Evolutionary conservation across 768 basidiomycete species (phyloP).

Genomic region (Russula foetens): DNA sequence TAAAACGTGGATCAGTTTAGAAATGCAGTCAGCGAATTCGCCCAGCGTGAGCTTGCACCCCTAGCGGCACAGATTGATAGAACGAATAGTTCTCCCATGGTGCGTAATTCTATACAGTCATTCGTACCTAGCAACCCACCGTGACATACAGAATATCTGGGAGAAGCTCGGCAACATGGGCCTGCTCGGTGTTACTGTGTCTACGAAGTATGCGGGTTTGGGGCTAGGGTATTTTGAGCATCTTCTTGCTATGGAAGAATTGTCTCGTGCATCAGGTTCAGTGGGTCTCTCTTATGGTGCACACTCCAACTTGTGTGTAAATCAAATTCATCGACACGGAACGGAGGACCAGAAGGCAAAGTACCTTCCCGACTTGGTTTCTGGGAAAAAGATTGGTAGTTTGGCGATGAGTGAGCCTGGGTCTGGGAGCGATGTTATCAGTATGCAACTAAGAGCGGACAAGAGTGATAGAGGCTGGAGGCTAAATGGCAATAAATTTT

Average conservation of each 20-base stretch:
- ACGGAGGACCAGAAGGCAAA: conserved; percentile 76
- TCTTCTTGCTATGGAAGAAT: conserved; percentile 89
- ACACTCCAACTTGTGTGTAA: conserved; percentile 80
- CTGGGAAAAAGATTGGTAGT: conserved; percentile 78
- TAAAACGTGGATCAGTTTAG: conserved; percentile 50
- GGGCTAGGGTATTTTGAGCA: conserved; percentile 81
- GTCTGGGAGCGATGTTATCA: conserved; percentile 91
- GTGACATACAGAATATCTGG: conserved; percentile 62
- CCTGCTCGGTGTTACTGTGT: conserved; percentile 79
- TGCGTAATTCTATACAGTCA: conserved; percentile 29
- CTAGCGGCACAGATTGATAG: conserved; percentile 81
- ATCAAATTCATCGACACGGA: conserved; percentile 72
- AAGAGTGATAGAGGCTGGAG: conserved; percentile 69
- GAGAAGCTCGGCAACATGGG: conserved; percentile 90
- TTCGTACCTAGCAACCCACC: not conserved
- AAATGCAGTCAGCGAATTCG: conserved; percentile 70
- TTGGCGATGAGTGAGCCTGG: conserved; percentile 94
- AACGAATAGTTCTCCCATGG: conserved; percentile 72
- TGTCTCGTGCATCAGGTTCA: conserved; percentile 85
- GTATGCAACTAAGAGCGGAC: conserved; percentile 80
- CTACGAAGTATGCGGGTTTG: conserved; percentile 74
- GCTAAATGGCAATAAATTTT: conserved; percentile 90
- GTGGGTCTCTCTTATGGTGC: conserved; percentile 90
- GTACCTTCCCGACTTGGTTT: conserved; percentile 74
- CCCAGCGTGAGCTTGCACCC: conserved; percentile 77